Percentiles rank a stretch among this genome's conserved stretches.
Evolutionary conservation across 352 stramenopile species (phyloP).

Genomic region (Peronospora belbahrii): DNA sequence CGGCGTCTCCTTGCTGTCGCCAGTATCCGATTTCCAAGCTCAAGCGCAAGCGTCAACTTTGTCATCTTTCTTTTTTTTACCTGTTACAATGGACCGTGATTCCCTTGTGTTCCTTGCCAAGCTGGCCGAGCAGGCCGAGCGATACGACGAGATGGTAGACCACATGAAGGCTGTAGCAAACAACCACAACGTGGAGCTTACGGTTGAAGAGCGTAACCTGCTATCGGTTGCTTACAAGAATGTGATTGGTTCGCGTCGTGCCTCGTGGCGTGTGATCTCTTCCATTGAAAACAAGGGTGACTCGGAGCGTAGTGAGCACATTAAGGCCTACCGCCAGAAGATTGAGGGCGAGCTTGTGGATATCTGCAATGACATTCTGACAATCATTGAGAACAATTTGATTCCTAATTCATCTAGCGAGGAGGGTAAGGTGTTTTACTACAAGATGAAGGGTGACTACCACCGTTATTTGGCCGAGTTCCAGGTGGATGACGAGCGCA

Average conservation of each 20-base stretch:
- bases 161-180: constrained; percentile 98
- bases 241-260: constrained; percentile 96
- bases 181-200: constrained; percentile 93
- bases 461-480: constrained; percentile 99
- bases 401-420: constrained; percentile 96
- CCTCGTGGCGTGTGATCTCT: constrained; percentile 98
- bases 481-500: constrained; percentile 92
- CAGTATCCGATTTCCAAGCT: constrained; percentile 60
- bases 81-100: constrained; percentile 60
- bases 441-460: constrained; percentile 99
- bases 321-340: constrained; percentile 95
- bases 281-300: constrained; percentile 98
- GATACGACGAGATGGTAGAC: constrained; percentile 91
- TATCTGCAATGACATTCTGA: constrained; percentile 96
- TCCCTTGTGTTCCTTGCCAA: constrained; percentile 78
- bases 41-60: constrained; percentile 24
- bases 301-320: constrained; percentile 77
- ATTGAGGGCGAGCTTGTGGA: constrained; percentile 94
- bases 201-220: constrained; percentile 98
- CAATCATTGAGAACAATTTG: constrained; percentile 96
- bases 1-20: constrained; percentile 23
- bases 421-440: constrained; percentile 99
- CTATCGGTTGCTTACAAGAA: constrained; percentile 95
- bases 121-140: constrained; percentile 73
- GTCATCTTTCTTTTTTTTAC: background rate